Evolutionary conservation across 495 filamentous ascomycete genomes (phyloP).

Genomic region (Xylaria curta): DNA sequence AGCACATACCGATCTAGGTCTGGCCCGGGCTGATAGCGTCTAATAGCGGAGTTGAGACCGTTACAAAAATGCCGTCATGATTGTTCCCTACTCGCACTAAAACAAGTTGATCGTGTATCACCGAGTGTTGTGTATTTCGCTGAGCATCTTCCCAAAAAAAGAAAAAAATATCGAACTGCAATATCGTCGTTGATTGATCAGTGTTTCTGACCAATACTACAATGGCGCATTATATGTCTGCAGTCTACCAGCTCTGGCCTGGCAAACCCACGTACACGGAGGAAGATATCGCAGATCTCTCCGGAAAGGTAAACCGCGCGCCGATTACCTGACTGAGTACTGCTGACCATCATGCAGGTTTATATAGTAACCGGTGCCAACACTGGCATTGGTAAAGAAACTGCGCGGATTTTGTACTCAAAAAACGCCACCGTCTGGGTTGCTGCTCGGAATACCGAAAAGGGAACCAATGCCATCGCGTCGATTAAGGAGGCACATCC

Average conservation of each 20-base stretch:
- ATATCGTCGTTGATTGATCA: neutral
- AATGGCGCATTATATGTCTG: slow-evolving; percentile 18
- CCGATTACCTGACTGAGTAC: neutral
- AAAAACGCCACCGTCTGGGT: slow-evolving; percentile 60
- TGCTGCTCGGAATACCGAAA: slow-evolving; percentile 53
- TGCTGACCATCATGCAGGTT: slow-evolving; percentile 32
- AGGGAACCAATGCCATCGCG: slow-evolving; percentile 39
- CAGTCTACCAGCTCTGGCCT: slow-evolving; percentile 33
- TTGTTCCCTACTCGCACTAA: neutral
- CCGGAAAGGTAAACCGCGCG: slow-evolving; percentile 26
- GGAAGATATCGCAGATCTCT: slow-evolving; percentile 36
- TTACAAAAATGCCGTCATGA: neutral
- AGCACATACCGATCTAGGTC: neutral
- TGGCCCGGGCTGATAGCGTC: too few species aligned
- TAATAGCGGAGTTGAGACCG: neutral
- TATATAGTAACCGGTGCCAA: slow-evolving; percentile 60
- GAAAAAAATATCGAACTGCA: neutral
- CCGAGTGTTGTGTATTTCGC: neutral
- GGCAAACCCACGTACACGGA: slow-evolving; percentile 42
- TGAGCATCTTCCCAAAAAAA: neutral
- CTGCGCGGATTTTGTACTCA: slow-evolving; percentile 52
- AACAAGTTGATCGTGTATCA: neutral
- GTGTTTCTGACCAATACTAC: neutral
- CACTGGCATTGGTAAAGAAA: slow-evolving; percentile 55
- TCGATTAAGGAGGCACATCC: slow-evolving; percentile 37